phyloP scores from a whole-genome alignment of 176 grass and related monocot genomes.

The Avena insularis region DNA sequence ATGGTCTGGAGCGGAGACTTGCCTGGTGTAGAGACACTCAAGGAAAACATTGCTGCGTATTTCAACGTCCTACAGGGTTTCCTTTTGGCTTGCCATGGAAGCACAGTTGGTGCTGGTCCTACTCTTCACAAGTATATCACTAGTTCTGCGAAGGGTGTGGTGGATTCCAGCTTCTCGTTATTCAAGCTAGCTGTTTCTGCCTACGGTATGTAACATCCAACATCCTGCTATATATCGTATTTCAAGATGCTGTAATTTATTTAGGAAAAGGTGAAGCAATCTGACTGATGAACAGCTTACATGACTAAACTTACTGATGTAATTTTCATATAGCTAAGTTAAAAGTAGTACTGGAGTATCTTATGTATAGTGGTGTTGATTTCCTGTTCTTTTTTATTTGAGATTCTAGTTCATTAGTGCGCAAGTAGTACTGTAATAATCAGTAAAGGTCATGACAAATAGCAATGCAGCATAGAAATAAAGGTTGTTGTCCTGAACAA shows the following conservation, averaged over 20 bases:
- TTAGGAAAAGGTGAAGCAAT: background rate
- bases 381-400: too few relatives aligned
- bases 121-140: slow-evolving; percentile 82
- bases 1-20: slow-evolving; percentile 88
- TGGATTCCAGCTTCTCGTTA: slow-evolving; percentile 77
- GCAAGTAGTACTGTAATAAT: background rate
- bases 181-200: slow-evolving; percentile 80
- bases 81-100: slow-evolving; percentile 86
- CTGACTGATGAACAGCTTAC: background rate
- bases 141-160: slow-evolving; percentile 61
- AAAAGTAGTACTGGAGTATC: too few relatives aligned
- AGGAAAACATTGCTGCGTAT: slow-evolving; percentile 77
- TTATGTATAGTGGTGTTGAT: too few relatives aligned
- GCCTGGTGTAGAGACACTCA: slow-evolving; percentile 67
- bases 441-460: slow-evolving; percentile 21
- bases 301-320: background rate
- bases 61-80: slow-evolving; percentile 91
- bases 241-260: too few relatives aligned
- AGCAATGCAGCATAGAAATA: background rate
- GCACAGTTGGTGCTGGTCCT: slow-evolving; percentile 66
- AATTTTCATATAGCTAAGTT: background rate
- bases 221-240: background rate
- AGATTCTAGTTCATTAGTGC: background rate
- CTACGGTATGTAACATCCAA: slow-evolving; percentile 53
- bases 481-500: background rate